Evolutionary conservation across 345 rosid genomes (phyloP).

Genomic region (Rhodomyrtus tomentosa): DNA sequence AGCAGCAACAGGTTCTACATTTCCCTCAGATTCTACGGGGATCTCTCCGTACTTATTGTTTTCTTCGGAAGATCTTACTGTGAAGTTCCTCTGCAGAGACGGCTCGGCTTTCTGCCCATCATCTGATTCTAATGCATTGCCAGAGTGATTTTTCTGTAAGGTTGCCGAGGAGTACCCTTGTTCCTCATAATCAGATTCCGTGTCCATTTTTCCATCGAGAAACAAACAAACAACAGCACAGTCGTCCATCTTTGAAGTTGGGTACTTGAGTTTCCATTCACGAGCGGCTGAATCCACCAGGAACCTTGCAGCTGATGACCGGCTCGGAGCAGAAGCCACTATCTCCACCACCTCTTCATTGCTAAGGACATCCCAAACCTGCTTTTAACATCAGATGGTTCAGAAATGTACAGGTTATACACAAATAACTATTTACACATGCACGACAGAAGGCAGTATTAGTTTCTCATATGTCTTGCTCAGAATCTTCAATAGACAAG

Average conservation of each 20-base stretch:
- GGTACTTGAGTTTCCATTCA: constrained; percentile 94
- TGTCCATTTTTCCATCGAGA: constrained; percentile 92
- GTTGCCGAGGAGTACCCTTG: constrained; percentile 75
- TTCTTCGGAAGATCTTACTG: constrained; percentile 68
- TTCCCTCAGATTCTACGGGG: constrained; percentile 20
- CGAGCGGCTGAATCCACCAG: constrained; percentile 84
- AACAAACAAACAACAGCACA: constrained; percentile 98
- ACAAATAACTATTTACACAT: not conserved
- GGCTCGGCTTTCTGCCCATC: constrained; percentile 82
- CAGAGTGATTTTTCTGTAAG: constrained; percentile 55
- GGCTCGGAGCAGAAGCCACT: constrained; percentile 64
- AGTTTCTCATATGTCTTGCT: not conserved
- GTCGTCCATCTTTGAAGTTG: constrained; percentile 99
- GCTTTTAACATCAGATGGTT: not conserved
- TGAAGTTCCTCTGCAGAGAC: constrained; percentile 73
- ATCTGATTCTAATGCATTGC: constrained; percentile 61
- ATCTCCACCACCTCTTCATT: constrained; percentile 95
- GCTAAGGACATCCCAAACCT: constrained; percentile 99
- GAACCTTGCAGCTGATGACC: constrained; percentile 78
- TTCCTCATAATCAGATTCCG: constrained; percentile 71
- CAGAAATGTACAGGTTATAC: not conserved
- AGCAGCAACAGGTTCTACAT: constrained; percentile 10
- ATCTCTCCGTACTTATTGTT: constrained; percentile 24
- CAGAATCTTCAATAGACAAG: not conserved
- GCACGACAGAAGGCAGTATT: not conserved